Evolutionary conservation across 2,329 filamentous ascomycete genomes (phyloP).

Genomic region (Whalleya microplaca): DNA sequence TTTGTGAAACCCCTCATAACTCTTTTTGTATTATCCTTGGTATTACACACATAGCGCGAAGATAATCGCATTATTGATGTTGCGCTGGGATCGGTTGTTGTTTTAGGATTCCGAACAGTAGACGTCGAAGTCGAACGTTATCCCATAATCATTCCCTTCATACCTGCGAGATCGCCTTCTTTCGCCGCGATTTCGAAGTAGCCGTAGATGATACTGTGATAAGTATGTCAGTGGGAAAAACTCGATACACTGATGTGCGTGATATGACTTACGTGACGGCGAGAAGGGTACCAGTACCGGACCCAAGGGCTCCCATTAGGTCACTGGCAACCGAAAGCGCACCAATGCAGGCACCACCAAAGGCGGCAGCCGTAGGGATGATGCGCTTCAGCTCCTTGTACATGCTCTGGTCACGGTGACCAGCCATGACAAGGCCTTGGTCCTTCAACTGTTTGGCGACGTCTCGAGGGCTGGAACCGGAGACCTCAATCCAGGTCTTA

Average conservation of each 20-base stretch:
- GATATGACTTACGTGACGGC: conserved; percentile 85
- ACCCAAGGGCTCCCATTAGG: conserved; percentile 92
- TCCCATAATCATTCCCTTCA: conserved; percentile 75
- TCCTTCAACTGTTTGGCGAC: conserved; percentile 99
- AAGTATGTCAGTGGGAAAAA: conserved; percentile 44
- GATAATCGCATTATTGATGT: conserved; percentile 29
- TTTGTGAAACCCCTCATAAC: conserved; percentile 30
- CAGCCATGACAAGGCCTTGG: conserved; percentile 98
- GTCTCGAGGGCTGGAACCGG: conserved; percentile 94
- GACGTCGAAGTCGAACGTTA: conserved; percentile 45
- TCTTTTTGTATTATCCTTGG: conserved; percentile 29
- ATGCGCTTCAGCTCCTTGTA: conserved; percentile 99
- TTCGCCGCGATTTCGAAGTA: conserved; percentile 99
- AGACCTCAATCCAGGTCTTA: conserved; percentile 99
- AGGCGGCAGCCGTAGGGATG: conserved; percentile 96
- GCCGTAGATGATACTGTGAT: conserved; percentile 88
- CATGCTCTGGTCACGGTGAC: conserved; percentile 99
- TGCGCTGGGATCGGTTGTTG: conserved; percentile 23
- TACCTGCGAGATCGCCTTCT: conserved; percentile 90
- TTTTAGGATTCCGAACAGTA: conserved; percentile 9
- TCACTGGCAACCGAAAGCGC: conserved; percentile 94
- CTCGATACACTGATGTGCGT: neutral
- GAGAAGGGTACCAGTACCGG: conserved; percentile 95
- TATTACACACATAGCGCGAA: conserved; percentile 32
- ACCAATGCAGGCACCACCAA: conserved; percentile 98